Evolutionary conservation across 768 basidiomycete species (phyloP).

Genomic region (Leccinum aurantiacum): DNA sequence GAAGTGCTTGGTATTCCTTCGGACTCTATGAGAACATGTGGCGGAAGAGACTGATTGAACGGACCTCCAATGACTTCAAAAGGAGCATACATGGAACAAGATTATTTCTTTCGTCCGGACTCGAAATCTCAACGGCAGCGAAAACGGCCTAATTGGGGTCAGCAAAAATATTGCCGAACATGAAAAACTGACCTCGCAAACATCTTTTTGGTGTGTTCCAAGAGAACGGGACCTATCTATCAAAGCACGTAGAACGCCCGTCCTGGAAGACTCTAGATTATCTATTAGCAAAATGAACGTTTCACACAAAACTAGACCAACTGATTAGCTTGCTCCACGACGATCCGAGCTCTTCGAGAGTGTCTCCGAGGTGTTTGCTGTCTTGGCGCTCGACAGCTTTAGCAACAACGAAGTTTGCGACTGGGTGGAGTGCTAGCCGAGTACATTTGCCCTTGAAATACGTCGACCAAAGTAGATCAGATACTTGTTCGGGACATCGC

Average conservation of each 20-base stretch:
- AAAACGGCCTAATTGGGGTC: conserved; percentile 51
- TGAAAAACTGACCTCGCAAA: conserved; percentile 54
- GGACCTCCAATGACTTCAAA: conserved; percentile 50
- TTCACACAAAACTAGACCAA: conserved; percentile 38
- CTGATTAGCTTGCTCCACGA: conserved; percentile 66
- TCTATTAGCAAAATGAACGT: neutral
- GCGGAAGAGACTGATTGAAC: conserved; percentile 10
- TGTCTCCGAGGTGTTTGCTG: conserved; percentile 51
- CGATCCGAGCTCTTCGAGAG: conserved; percentile 58
- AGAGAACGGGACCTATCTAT: conserved; percentile 66
- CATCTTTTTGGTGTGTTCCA: conserved; percentile 43
- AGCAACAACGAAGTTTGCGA: conserved; percentile 92
- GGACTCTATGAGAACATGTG: conserved; percentile 3
- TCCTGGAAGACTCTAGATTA: conserved; percentile 58
- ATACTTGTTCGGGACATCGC: conserved; percentile 59
- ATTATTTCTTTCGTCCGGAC: conserved; percentile 46
- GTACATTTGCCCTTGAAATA: conserved; percentile 78
- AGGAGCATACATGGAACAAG: conserved; percentile 70
- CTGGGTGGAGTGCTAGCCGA: conserved; percentile 79
- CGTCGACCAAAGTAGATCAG: conserved; percentile 67
- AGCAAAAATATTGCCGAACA: conserved; percentile 1
- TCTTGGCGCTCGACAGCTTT: conserved; percentile 67
- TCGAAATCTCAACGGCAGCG: conserved; percentile 56
- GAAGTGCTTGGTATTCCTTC: conserved; percentile 25
- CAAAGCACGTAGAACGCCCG: conserved; percentile 74